Evolutionary conservation across 2,329 filamentous ascomycete species (phyloP).

Genomic region (Helotiales sp.): DNA sequence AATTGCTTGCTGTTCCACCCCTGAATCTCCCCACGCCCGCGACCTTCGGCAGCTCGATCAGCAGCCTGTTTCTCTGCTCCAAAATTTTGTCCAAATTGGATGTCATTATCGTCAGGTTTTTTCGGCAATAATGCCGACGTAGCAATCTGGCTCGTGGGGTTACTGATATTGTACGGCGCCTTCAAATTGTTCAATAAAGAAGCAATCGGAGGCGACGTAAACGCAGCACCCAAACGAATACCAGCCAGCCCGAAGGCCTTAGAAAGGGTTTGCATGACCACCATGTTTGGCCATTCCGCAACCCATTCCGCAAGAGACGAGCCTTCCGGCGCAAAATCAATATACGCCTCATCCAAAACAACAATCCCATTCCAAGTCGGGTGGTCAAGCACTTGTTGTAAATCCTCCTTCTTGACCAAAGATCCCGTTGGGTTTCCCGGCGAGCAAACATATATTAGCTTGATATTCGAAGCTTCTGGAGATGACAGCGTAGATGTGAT

Average conservation of each 20-base stretch:
- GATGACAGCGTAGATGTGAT: conserved; percentile 68
- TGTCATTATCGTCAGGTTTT: conserved; percentile 76
- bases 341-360: conserved; percentile 92
- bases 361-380: conserved; percentile 95
- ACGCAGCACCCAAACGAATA: conserved; percentile 87
- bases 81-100: conserved; percentile 72
- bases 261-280: conserved; percentile 98
- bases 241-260: conserved; percentile 97
- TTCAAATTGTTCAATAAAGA: conserved; percentile 87
- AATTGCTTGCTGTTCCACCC: conserved; percentile 84
- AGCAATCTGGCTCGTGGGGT: conserved; percentile 83
- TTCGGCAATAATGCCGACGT: conserved; percentile 68
- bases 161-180: conserved; percentile 94
- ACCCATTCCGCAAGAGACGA: conserved; percentile 91
- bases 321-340: conserved; percentile 85
- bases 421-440: conserved; percentile 93
- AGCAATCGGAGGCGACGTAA: conserved; percentile 76
- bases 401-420: conserved; percentile 74
- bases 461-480: conserved; percentile 68
- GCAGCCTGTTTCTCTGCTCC: conserved; percentile 75
- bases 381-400: conserved; percentile 78
- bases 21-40: conserved; percentile 79
- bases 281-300: conserved; percentile 88
- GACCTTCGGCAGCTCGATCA: conserved; percentile 74
- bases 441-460: conserved; percentile 90